Percentiles rank a stretch among this genome's conserved stretches.
Evolutionary conservation across 257 asterid species (phyloP).

Genomic region (Lycium barbarum): DNA sequence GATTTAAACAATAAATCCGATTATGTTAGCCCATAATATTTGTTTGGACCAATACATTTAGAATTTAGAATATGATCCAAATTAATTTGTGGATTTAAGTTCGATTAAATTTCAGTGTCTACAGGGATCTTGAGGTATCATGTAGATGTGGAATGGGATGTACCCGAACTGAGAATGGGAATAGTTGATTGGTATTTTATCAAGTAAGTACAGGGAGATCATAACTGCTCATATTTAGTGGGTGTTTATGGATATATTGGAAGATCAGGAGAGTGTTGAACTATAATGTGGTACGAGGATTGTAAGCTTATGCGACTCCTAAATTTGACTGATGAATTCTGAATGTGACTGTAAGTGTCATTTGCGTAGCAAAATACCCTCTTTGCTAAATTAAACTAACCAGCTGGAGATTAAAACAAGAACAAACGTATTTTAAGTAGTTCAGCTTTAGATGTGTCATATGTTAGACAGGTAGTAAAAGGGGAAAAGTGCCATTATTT

Average conservation of each 20-base stretch:
- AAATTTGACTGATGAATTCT: no score
- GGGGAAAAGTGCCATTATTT: background rate
- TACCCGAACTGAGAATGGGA: background rate
- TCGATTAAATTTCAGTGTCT: no score
- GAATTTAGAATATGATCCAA: no score
- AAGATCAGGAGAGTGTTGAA: slow-evolving; percentile 6
- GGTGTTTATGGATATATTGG: background rate
- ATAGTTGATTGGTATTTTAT: background rate
- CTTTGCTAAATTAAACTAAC: background rate
- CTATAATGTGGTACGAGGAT: background rate
- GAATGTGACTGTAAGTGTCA: no score
- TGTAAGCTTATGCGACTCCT: background rate
- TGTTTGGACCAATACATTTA: no score
- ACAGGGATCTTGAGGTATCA: no score
- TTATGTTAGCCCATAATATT: no score
- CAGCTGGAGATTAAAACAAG: background rate
- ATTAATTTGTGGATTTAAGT: no score
- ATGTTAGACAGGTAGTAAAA: background rate
- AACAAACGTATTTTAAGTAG: background rate
- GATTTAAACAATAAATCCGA: no score
- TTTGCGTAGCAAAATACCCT: background rate
- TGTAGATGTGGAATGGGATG: no score
- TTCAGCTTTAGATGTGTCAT: background rate
- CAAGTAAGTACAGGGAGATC: background rate
- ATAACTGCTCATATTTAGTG: background rate